Evolutionary conservation across 352 stramenopile genomes (phyloP), one percentile per base, ranked within the genome.

Genomic region (Globisporangium ultimum): DNA sequence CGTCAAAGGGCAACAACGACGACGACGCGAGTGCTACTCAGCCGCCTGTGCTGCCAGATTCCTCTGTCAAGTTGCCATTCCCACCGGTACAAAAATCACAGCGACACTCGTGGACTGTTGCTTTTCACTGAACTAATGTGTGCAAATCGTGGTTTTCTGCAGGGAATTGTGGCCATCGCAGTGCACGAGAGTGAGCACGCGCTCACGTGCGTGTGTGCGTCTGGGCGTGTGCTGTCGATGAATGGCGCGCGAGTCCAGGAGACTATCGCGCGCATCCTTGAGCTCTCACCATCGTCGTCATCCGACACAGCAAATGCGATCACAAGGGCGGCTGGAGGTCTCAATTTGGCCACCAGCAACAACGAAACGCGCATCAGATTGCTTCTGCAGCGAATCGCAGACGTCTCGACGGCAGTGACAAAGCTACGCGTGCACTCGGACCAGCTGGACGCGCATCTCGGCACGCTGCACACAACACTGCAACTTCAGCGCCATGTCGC

Each of bases 381-480:
- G 34, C 54, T 83, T 9, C 53, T 85, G 14, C 60, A 72, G 45
- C 59, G 60, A 15, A 85, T 85, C 36, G 58, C 68, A 9, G 57
- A 76, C 11, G 54, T 78, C 28, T 80, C 75, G 22, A 55, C 49
- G 8, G 51, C 76, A 32, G 77, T 72, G 18, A 56, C 52, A 17
- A 47, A 21, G 18, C 54, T 80, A n/a, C 58, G 58, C 6, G 20
- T 55, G 2, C 62, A 72, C 18, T 88, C 78, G 17, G 57, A 68
- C 40, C 58, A 70, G 32, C 60, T 82, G 38, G 74, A 84, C 24
- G 12, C 43, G 13, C 63, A 82, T 13, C 61, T 91, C 2, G 65
- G 66, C 28, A 66, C 55, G 2, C 49, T 86, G 11, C 61, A 87
- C 55, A 70, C 80, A 9, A 74, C 70, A 15, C 67, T 87, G 13